Base-by-base conservation (phyloP, 2,329 filamentous ascomycete species). In the Neoarthrinium moseri region DNA sequence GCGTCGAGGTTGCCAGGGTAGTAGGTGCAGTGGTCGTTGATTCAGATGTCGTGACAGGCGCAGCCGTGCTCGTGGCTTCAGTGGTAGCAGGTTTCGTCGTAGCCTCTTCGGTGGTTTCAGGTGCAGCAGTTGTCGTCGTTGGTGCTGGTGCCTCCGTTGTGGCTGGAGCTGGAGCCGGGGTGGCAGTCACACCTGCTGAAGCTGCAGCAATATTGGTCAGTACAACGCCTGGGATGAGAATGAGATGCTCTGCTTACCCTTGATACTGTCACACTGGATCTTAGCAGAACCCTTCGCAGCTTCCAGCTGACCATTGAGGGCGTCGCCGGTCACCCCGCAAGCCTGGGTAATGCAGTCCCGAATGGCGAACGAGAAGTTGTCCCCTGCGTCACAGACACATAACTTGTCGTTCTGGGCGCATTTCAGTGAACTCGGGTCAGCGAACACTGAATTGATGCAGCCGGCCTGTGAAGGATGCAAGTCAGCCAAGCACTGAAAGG, bases 271-370 rank as follows among this genome's bases (percentile, higher is more conserved):
- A 34, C 43, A 49, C 5, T 22, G 13, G 4, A 21, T 22, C 6
- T 33, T 22, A 4, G 21, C 34, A 24, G 15, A 33, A 13, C 15
- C 18, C n/a, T 43, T 13, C 5, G 47, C 37, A 23, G 33, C 43
- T 1, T 26, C 23, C 2, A 43, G 12, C 37, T 49, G 47, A 6
- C 5, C 21, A 21, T 18, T 7, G 29, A 49, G 18, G 4, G 17
- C 33, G 8, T 34, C 39, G 10, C 43, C 39, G 20, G 17, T 37
- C 17, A 42, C 13, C 6, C n/a, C n/a, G 11, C 47, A 49, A 10
- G 47, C 47, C 24, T 49, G 47, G 2, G 33, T 46, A 34, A 49
- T 49, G 43, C 47, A 49, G 20, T 49, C 47, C 10, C 47, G 23
- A 21, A 49, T 39, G 17, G 36, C 47, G 18, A 43, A 46, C 29